These are phyloP conservation scores for Moesziomyces antarcticus DNA, from an alignment of 1,284 basidiomycete species.

Conservation along the genomic window DNA sequence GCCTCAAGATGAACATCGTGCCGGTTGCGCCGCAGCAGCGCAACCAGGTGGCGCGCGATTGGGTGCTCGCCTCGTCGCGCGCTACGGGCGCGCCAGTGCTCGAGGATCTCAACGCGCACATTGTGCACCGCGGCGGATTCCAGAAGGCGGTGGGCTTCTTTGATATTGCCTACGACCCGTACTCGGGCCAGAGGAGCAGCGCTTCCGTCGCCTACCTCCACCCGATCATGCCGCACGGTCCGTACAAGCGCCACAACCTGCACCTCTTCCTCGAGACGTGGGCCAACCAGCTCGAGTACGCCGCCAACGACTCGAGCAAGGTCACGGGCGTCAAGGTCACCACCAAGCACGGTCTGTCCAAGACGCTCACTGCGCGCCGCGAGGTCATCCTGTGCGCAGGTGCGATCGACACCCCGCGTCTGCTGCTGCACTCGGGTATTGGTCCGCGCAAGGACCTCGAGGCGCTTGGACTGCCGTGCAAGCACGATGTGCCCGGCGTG, in stretches of 20 bases:
- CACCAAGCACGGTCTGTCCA: constrained; percentile 55
- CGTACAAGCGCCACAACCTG: constrained; percentile 63
- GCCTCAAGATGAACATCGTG: constrained; percentile 67
- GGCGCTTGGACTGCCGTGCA: constrained; percentile 68
- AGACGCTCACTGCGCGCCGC: constrained; percentile 58
- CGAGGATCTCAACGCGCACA: constrained; percentile 65
- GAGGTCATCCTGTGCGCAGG: constrained; percentile 67
- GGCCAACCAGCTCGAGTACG: constrained; percentile 59
- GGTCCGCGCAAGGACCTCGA: constrained; percentile 70
- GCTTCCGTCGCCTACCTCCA: constrained; percentile 68
- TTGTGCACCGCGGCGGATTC: constrained; percentile 62
- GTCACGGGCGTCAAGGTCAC: constrained; percentile 58
- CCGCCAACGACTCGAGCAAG: constrained; percentile 37
- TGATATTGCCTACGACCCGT: constrained; percentile 67
- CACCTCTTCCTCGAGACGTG: constrained; percentile 68
- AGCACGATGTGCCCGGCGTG: constrained; percentile 71
- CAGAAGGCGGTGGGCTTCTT: constrained; percentile 67
- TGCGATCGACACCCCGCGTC: constrained; percentile 70
- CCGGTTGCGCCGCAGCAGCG: constrained; percentile 67
- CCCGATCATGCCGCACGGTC: constrained; percentile 67
- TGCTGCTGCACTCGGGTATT: constrained; percentile 73
- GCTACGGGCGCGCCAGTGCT: constrained; percentile 65
- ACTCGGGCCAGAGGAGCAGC: constrained; percentile 62
- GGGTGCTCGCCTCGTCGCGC: constrained; percentile 59
- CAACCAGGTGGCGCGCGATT: constrained; percentile 67